Evolutionary conservation across 139 green algal genomes (phyloP).

Genomic region (Chlamydomonas eustigma): DNA sequence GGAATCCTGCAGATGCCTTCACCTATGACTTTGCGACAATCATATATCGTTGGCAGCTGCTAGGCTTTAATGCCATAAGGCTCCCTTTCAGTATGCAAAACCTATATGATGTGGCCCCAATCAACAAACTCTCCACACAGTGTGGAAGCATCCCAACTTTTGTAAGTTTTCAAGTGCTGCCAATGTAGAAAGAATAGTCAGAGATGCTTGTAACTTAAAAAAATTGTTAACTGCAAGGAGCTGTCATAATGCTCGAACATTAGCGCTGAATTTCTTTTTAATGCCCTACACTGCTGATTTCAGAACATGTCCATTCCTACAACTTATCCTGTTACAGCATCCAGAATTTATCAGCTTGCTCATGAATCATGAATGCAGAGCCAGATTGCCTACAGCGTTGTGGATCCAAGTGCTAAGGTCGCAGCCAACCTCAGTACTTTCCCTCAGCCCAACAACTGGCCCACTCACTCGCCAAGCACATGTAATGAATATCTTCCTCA

Average conservation of each 20-base stretch:
- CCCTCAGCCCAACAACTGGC: not conserved
- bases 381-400: not conserved
- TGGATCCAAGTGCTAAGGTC: not conserved
- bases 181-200: no score
- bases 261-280: no score
- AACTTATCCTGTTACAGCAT: no score
- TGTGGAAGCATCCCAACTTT: no score
- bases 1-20: constrained; percentile 10
- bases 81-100: constrained; percentile 40
- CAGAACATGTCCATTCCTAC: no score
- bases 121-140: constrained; percentile 1
- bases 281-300: no score
- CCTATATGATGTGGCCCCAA: not conserved
- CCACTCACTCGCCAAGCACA: not conserved
- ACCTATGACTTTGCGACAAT: constrained; percentile 40
- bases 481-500: constrained; percentile 39
- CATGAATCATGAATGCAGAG: no score
- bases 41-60: constrained; percentile 48
- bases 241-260: no score
- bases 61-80: constrained; percentile 57
- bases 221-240: no score
- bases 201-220: no score
- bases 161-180: no score
- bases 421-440: not conserved
- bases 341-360: no score